These are phyloP conservation scores for Lolium perenne DNA, from an alignment of 176 grass and related monocot species.

Conservation along the genomic window DNA sequence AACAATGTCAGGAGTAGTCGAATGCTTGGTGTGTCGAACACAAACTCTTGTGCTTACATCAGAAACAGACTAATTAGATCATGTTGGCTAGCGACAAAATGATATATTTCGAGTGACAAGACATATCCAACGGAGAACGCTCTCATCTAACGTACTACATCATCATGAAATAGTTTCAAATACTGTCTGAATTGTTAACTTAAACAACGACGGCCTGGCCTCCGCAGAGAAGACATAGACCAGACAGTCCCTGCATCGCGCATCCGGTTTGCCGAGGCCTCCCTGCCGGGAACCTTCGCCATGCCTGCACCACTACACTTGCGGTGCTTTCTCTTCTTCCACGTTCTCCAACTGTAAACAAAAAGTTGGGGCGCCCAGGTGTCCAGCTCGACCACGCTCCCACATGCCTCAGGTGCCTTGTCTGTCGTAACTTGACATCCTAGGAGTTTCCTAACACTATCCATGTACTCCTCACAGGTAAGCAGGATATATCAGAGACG, in stretches of 20 bases:
- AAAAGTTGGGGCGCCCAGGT: not conserved
- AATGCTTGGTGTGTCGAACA: too few species aligned
- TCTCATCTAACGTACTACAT: too few species aligned
- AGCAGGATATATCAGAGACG: not conserved
- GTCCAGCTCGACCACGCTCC: not conserved
- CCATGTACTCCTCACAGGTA: not conserved
- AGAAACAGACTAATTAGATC: too few species aligned
- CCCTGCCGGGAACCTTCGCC: slow-evolving; percentile 18
- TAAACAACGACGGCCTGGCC: slow-evolving; percentile 17
- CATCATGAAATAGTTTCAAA: too few species aligned
- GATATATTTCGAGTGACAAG: too few species aligned
- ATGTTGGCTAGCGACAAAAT: too few species aligned
- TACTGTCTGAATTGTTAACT: not conserved
- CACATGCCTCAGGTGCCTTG: not conserved
- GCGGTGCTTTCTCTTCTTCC: not conserved
- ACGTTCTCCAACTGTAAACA: not conserved
- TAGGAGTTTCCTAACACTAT: not conserved
- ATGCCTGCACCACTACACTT: too few species aligned
- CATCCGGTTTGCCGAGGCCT: not conserved
- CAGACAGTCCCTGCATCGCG: not conserved
- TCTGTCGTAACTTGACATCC: not conserved
- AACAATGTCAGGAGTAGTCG: too few species aligned
- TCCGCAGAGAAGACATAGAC: slow-evolving; percentile 6
- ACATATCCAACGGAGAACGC: too few species aligned
- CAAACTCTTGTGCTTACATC: too few species aligned